phyloP scores from a whole-genome alignment of 1,284 basidiomycete genomes.

The Leccinum griseonigrum region DNA sequence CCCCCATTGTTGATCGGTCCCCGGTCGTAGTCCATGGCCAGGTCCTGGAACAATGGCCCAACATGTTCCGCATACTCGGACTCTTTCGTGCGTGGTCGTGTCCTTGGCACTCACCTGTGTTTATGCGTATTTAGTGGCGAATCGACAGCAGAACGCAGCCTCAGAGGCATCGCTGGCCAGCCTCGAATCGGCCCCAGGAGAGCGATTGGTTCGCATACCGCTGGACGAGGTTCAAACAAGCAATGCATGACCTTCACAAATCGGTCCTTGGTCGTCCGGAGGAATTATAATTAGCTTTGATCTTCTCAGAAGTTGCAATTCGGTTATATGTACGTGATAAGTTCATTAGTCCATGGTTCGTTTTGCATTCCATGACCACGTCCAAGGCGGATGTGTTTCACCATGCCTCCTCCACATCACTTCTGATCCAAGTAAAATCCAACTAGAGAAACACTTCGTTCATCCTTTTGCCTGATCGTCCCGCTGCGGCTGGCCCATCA shows the following conservation, averaged over 20 bases:
- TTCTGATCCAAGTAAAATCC: not conserved
- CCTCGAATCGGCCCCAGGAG: slow-evolving; percentile 18
- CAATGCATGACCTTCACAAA: slow-evolving; percentile 13
- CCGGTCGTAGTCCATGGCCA: slow-evolving; percentile 61
- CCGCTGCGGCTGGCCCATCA: not conserved
- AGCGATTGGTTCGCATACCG: slow-evolving; percentile 32
- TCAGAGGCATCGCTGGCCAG: slow-evolving; percentile 8
- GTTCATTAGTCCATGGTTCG: not conserved
- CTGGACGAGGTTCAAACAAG: slow-evolving; percentile 31
- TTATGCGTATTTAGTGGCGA: slow-evolving; percentile 24
- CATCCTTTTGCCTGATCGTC: slow-evolving; percentile 5
- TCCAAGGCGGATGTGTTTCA: too few species aligned
- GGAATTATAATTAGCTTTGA: not conserved
- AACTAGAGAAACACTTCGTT: not conserved
- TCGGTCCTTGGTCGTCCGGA: not conserved
- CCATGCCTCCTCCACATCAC: not conserved
- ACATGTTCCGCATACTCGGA: slow-evolving; percentile 73
- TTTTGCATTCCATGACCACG: not conserved
- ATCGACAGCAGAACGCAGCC: slow-evolving; percentile 18
- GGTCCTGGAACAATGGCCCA: slow-evolving; percentile 76
- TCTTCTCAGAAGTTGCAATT: not conserved
- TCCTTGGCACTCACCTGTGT: not conserved
- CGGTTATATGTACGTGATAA: not conserved
- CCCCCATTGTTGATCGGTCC: not conserved
- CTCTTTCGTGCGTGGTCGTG: slow-evolving; percentile 52